Base-by-base conservation (phyloP, 2,329 filamentous ascomycete species). In the Phaeosphaeria sp. region DNA sequence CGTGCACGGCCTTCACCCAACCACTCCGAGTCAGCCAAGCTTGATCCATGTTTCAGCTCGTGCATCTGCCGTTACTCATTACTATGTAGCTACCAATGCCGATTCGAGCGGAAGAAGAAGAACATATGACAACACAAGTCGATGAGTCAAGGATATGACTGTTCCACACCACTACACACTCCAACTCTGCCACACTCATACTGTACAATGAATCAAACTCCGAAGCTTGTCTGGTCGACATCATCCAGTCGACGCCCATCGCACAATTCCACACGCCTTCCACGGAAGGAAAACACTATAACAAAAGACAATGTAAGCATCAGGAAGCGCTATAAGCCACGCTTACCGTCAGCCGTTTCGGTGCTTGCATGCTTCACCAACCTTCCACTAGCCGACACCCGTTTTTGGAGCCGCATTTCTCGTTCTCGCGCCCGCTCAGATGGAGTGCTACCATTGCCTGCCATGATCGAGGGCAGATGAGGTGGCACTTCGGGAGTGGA, bases 401-500 rank as follows among this genome's bases (percentile, higher is more conserved):
- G 67, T 61, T 79, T 79, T 55, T 78, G 76, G 43, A 79, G 55
- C 59, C 72, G 66, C 17, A 67, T 67, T 21, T 78, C 75, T 18
- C 77, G 60, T 57, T 78, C 73, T 33, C 73, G 65, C 64, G 58
- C 78, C 72, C 69, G 64, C 59, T 74, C 75, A 64, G 65, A 73
- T 71, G 68, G 76, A 5, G 73, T 76, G 52, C 73, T 77, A n/a
- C 76, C 76, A 52, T 77, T 78, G 25, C 77, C 74, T 7, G 75
- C 76, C 36, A 66, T 58, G 39, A 85, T 82, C 30, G 78, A 79
- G 17, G 90, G 87, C 39, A 92, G 78, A 1, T 89, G 85, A 1
- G 85, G 83, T 1, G 90, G 75, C 9, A 83, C 85, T 72, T 92
- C 90, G 67, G 73, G 69, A 77, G 78, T 58, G 78, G 71, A 52